Evolutionary conservation across 352 stramenopile species (phyloP), one percentile per base, ranked within the genome.

Genomic region (Pythium oligandrum): DNA sequence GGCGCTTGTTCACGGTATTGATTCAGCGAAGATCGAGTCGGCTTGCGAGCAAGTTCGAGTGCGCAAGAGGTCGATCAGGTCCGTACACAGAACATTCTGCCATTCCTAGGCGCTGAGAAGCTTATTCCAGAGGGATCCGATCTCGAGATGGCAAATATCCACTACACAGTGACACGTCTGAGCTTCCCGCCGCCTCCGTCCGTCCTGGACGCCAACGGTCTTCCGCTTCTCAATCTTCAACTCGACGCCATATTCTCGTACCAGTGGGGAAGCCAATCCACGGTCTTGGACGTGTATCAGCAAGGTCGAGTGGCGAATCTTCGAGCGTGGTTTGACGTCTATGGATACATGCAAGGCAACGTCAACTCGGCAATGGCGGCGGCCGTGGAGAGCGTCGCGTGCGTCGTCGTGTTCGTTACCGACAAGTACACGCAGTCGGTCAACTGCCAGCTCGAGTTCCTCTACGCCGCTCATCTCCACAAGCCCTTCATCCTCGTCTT

Each of bases 271-370:
- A 63, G 59, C 3, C 73, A 86, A 33, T 31, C 51, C 5, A 57
- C 59, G 4, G 63, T 86, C 10, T 58, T 83, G 7, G 57, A 66
- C 4, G 61, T 84, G 40, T 55, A 80, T 37, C 62, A 80, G 44
- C 71, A 83, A 31, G 71, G 71, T 8, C 51, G 49, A 7, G 59
- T 82, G 3, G 57, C 64, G 48, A 68, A 66, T 6, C 12, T 80
- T 6, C 61, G 70, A 38, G 64, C 71, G 26, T 86, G 75, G 75
- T 73, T 83, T 39, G 71, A 83, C 40, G 70, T 86, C 32, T 83
- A 70, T 35, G 73, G 75, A 37, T 63, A 84, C 68, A 86, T 86
- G 70, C 71, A 86, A 43, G 75, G 75, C 42, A 86, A 83, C 42
- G 70, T 83, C 44, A 82, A 86, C 58, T 68, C 73, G 9, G 71